These are phyloP conservation scores for Apiotrichum domesticum DNA, from an alignment of 1,284 basidiomycete species.

Conservation along the genomic window DNA sequence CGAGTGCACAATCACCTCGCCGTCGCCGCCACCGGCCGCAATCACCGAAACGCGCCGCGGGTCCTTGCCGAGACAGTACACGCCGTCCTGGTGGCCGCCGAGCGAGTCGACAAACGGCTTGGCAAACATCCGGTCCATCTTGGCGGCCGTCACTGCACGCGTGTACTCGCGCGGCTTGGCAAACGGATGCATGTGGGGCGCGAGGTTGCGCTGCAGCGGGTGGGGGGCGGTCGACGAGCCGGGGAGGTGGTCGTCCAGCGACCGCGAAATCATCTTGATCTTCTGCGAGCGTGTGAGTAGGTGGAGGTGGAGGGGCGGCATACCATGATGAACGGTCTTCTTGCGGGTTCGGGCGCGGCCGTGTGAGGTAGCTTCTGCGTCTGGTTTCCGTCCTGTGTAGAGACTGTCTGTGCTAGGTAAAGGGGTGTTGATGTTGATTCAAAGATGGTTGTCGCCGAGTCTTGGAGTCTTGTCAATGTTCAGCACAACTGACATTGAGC, in stretches of 20 bases:
- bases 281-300: conserved; percentile 29
- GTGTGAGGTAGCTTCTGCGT: too few relatives aligned
- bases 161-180: conserved; percentile 86
- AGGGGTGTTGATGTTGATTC: too few relatives aligned
- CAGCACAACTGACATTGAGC: too few relatives aligned
- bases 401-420: not conserved
- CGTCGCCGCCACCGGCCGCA: conserved; percentile 94
- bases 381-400: not conserved
- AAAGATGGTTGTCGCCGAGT: too few relatives aligned
- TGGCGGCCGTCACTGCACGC: conserved; percentile 87
- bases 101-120: conserved; percentile 89
- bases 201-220: conserved; percentile 83
- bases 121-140: conserved; percentile 94
- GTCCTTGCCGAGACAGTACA: conserved; percentile 77
- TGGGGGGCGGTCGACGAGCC: conserved; percentile 46
- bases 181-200: conserved; percentile 92
- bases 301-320: not conserved
- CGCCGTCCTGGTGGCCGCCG: conserved; percentile 93
- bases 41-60: conserved; percentile 70
- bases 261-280: conserved; percentile 48
- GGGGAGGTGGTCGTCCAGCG: conserved; percentile 48
- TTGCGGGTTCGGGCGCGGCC: not conserved
- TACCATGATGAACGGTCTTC: conserved; percentile 5
- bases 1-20: conserved; percentile 87
- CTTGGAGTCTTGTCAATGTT: too few relatives aligned